phyloP scores from a whole-genome alignment of 306 rosid species.

The Medicago lupulina region DNA sequence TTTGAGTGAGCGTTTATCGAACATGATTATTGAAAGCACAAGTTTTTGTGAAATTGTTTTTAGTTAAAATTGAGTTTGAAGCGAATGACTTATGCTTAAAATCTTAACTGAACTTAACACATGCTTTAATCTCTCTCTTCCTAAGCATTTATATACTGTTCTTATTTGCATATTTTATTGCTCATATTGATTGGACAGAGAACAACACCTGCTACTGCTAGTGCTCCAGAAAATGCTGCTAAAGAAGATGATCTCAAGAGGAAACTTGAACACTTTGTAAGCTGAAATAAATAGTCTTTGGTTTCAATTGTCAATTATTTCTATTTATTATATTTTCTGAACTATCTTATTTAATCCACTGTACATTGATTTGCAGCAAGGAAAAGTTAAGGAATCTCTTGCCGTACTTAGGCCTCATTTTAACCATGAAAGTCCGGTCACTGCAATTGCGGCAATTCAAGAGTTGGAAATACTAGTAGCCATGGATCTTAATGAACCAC shows the following conservation, averaged over 20 bases:
- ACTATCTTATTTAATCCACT: conserved; percentile 31
- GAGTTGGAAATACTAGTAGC: conserved; percentile 72
- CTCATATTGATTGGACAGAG: conserved; percentile 37
- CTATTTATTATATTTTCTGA: conserved; percentile 18
- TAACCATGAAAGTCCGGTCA: conserved; percentile 60
- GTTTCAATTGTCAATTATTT: not conserved
- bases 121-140: not conserved
- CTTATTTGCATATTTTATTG: conserved; percentile 22
- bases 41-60: not conserved
- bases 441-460: conserved; percentile 65
- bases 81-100: not conserved
- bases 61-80: not conserved
- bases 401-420: conserved; percentile 67
- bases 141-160: not conserved
- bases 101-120: not conserved
- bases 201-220: conserved; percentile 29
- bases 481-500: conserved; percentile 66
- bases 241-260: conserved; percentile 63
- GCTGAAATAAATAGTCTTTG: conserved; percentile 41
- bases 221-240: conserved; percentile 36
- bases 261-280: conserved; percentile 78
- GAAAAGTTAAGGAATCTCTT: conserved; percentile 71
- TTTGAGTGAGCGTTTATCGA: not conserved
- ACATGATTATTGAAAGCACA: not conserved
- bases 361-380: conserved; percentile 61